A percentile compares a stretch with the other conserved stretches of the same genome.
These are phyloP conservation scores for Rugonectria rugulosa DNA, from an alignment of 2,329 filamentous ascomycete genomes.

Conservation along the genomic window DNA sequence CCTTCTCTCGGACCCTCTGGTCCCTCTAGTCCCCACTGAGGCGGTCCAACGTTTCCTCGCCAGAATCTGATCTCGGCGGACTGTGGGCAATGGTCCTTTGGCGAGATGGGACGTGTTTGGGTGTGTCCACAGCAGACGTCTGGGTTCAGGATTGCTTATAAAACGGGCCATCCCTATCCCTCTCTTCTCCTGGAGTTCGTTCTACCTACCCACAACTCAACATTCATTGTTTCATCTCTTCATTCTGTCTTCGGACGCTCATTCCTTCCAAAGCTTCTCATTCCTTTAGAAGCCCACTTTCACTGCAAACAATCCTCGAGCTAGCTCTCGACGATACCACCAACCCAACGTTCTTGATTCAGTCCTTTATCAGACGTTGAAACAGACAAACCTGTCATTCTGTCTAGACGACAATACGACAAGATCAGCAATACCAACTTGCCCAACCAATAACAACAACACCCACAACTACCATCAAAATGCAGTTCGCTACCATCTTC, in stretches of 20 bases:
- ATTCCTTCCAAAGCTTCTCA: conserved; percentile 42
- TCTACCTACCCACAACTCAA: conserved; percentile 26
- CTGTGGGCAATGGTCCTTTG: conserved; percentile 11
- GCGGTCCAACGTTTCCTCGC: conserved; percentile 33
- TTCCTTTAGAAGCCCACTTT: conserved; percentile 43
- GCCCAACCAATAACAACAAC: conserved; percentile 12
- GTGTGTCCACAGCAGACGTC: conserved; percentile 11
- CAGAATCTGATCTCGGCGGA: conserved; percentile 34
- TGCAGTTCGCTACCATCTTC: conserved; percentile 61
- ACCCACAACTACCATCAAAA: conserved; percentile 48
- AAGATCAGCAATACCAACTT: conserved; percentile 24
- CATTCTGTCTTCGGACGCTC: conserved; percentile 40
- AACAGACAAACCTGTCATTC: conserved; percentile 33
- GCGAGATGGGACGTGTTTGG: conserved; percentile 8
- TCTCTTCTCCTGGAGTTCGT: conserved; percentile 23
- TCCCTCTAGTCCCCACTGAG: conserved; percentile 28
- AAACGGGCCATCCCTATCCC: conserved; percentile 36
- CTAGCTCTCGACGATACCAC: conserved; percentile 36
- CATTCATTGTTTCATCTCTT: conserved; percentile 34
- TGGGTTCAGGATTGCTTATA: conserved; percentile 37
- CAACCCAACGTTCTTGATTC: conserved; percentile 29
- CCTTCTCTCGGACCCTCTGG: conserved; percentile 19
- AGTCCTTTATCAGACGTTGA: conserved; percentile 36
- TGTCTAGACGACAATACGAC: conserved; percentile 41
- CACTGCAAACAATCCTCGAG: conserved; percentile 34